Percentiles rank a stretch among this genome's conserved stretches.
phyloP scores from a whole-genome alignment of 805 yeast genomes.

The Candida bentonensis region DNA sequence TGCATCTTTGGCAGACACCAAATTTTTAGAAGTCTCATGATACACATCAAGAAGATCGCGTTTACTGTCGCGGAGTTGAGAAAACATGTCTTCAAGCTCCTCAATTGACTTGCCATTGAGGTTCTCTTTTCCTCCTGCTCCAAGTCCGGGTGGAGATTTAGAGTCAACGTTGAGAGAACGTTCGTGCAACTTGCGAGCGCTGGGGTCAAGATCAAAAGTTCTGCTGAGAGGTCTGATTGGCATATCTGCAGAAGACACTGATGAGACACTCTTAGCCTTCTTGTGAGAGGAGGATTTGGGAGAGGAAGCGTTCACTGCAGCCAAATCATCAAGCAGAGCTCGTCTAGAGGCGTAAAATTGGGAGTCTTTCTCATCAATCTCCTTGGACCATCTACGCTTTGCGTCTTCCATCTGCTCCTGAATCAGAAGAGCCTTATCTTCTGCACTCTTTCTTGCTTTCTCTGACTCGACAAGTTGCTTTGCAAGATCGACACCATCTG shows the following conservation, averaged over 20 bases:
- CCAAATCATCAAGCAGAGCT: conserved; percentile 12
- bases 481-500: conserved; percentile 26
- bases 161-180: neutral
- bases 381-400: conserved; percentile 15
- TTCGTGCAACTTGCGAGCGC: neutral
- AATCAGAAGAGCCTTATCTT: conserved; percentile 11
- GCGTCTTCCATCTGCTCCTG: conserved; percentile 15
- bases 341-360: conserved; percentile 11
- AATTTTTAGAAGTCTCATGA: conserved; percentile 15
- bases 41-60: conserved; percentile 13
- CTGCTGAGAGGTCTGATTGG: neutral
- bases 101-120: conserved; percentile 6
- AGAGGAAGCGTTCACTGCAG: conserved; percentile 6
- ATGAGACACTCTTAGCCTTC: conserved; percentile 7
- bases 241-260: neutral
- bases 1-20: conserved; percentile 12
- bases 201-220: conserved; percentile 1
- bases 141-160: neutral
- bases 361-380: conserved; percentile 13
- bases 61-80: conserved; percentile 8
- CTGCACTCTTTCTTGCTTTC: conserved; percentile 14
- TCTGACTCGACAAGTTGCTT: conserved; percentile 19
- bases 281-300: conserved; percentile 9
- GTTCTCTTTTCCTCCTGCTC: neutral
- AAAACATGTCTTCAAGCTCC: conserved; percentile 10